Evolutionary conservation across 371 early-diverging fungal genomes (phyloP).

Genomic region (Rhizomucor pusillus): DNA sequence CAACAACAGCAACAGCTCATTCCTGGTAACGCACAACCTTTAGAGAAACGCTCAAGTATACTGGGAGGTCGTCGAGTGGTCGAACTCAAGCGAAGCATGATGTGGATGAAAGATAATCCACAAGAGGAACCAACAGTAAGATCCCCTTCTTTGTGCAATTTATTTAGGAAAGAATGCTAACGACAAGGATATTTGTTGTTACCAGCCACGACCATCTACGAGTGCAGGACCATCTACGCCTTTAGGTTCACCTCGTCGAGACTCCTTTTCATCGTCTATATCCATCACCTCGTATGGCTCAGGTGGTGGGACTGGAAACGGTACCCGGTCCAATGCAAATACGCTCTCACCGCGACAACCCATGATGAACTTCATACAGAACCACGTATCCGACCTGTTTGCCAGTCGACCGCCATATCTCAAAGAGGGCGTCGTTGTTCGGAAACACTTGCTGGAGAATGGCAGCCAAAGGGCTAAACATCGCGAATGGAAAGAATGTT

Average conservation of each 20-base stretch:
- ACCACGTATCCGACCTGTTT: conserved; percentile 22
- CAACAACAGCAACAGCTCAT: conserved; percentile 3
- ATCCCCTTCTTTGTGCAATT: no score
- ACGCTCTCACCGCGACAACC: conserved; percentile 17
- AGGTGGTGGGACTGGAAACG: not conserved
- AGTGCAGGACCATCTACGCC: conserved; percentile 15
- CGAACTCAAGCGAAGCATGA: conserved; percentile 15
- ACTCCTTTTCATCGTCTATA: conserved; percentile 17
- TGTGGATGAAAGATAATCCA: no score
- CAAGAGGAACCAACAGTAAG: no score
- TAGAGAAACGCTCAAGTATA: conserved; percentile 17
- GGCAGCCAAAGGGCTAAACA: conserved; percentile 77
- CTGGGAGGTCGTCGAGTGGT: conserved; percentile 15
- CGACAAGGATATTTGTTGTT: no score
- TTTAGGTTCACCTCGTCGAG: conserved; percentile 18
- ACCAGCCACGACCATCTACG: conserved; percentile 18
- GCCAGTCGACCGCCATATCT: conserved; percentile 42
- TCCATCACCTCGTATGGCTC: conserved; percentile 13
- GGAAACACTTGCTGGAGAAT: conserved; percentile 81
- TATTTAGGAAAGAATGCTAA: no score
- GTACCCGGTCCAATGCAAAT: conserved; percentile 4
- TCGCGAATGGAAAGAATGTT: conserved; percentile 85
- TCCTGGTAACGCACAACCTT: not conserved
- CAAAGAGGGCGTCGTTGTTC: conserved; percentile 79
- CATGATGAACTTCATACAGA: conserved; percentile 23